Conservation (phyloP, 2,329 filamentous ascomycete species). For the Aureobasidium sp. region DNA sequence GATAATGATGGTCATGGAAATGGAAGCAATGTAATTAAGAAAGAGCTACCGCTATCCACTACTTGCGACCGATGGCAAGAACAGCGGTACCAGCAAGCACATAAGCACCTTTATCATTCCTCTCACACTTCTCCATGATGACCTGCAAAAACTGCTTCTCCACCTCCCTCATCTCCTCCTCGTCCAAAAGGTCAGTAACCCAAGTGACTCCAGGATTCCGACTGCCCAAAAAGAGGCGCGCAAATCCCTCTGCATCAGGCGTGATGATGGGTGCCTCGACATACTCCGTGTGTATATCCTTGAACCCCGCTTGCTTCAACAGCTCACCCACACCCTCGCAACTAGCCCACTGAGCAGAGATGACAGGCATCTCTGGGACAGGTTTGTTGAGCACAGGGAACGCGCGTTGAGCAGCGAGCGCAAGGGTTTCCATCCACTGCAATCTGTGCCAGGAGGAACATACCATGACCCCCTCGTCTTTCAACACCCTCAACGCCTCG, state of each 20-base stretch:
- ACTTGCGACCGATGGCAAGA: not conserved
- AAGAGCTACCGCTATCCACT: not conserved
- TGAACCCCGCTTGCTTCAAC: constrained; percentile 23
- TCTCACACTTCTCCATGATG: not conserved
- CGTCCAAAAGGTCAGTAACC: not conserved
- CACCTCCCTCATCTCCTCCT: not conserved
- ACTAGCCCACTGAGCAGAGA: constrained; percentile 22
- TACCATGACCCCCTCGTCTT: constrained; percentile 19
- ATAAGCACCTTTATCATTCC: not conserved
- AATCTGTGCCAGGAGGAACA: constrained; percentile 22
- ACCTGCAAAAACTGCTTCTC: not conserved
- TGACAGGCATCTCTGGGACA: constrained; percentile 9
- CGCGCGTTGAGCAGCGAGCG: constrained; percentile 13
- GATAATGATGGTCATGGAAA: not conserved
- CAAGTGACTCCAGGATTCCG: constrained; percentile 2
- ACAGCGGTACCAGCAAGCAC: not conserved
- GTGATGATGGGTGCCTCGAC: constrained; percentile 9
- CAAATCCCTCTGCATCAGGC: not conserved
- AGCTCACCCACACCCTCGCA: constrained; percentile 17
- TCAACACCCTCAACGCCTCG: constrained; percentile 21
- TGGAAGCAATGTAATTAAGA: not conserved
- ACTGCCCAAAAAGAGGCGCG: not conserved
- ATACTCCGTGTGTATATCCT: constrained; percentile 18
- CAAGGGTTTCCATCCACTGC: constrained; percentile 24
- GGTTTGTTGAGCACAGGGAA: constrained; percentile 16